These are phyloP conservation scores for Arthrobotrys sinensis DNA, from an alignment of 2,329 filamentous ascomycete species.

Conservation along the genomic window DNA sequence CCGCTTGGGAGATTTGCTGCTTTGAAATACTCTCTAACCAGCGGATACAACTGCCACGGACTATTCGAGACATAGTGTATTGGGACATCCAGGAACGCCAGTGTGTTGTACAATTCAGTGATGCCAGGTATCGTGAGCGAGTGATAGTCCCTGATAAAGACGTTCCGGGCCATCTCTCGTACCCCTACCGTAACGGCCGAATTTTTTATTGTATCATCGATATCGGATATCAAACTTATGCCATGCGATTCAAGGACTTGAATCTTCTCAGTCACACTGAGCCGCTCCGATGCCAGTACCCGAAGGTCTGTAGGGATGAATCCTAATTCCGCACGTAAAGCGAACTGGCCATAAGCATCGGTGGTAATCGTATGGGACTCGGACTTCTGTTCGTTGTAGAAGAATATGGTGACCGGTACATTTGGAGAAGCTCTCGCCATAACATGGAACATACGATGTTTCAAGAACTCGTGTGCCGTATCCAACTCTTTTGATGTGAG, in stretches of 20 bases:
- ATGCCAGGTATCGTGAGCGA: constrained; percentile 90
- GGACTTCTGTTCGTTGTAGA: constrained; percentile 88
- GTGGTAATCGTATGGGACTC: constrained; percentile 88
- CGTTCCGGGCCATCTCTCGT: constrained; percentile 95
- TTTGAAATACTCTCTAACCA: constrained; percentile 84
- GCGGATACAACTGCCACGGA: constrained; percentile 95
- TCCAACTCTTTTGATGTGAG: constrained; percentile 83
- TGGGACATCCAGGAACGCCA: constrained; percentile 85
- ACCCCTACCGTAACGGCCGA: constrained; percentile 90
- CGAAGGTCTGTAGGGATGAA: constrained; percentile 92
- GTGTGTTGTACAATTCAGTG: constrained; percentile 85
- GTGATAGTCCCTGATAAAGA: constrained; percentile 86
- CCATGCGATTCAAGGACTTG: constrained; percentile 82
- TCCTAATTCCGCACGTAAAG: constrained; percentile 82
- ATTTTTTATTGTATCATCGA: constrained; percentile 97
- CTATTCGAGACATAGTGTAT: constrained; percentile 99
- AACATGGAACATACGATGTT: constrained; percentile 90
- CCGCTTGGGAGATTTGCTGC: constrained; percentile 85
- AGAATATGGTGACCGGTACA: constrained; percentile 89
- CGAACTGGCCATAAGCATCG: constrained; percentile 90
- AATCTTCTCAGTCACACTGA: constrained; percentile 85
- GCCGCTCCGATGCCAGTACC: constrained; percentile 85
- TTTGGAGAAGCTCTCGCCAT: constrained; percentile 85
- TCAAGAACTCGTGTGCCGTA: constrained; percentile 86
- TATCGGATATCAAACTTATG: constrained; percentile 94